Evolutionary conservation across 2,329 filamentous ascomycete species (phyloP), one percentile per base, ranked within the genome.

Genomic region (Colletotrichum limetticola): DNA sequence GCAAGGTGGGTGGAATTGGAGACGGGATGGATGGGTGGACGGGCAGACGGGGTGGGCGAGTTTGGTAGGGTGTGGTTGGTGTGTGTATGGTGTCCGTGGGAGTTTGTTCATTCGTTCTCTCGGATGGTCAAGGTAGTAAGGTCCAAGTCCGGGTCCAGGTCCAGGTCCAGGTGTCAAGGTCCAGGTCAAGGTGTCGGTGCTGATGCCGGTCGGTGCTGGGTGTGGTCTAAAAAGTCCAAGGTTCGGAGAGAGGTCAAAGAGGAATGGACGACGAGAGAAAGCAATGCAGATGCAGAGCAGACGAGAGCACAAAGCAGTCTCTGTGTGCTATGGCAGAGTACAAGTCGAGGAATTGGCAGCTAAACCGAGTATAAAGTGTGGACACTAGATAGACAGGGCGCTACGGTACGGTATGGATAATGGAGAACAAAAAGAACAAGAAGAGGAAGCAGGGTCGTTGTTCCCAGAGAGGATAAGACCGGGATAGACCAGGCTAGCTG

Each of bases 1-100:
- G 63, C 28, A 57, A 61, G 53, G 59, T 66, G 32, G 35, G 24
- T 65, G 64, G 64, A 57, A 68, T 60, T 62, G 68, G 57, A 61
- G 70, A 60, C 57, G 42, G 42, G 56, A 55, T 66, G 60, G 66
- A 52, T 46, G 37, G 64, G 55, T 24, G 66, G 66, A 52, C 26
- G 57, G 49, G 37, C 9, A 59, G 56, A 35, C n/a, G 30, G 57
- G 60, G 60, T 63, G 24, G 56, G 26, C 42, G 35, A 28, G 26
- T 30, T 42, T 22, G 37, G 22, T 32, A 26, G n/a, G 42, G 42
- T 30, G 60, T 9, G 46, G 37, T 19, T 46, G 14, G 16, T 19
- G 42, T 28, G 42, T 30, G 59, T 14, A 30, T 37, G 30, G 46
- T 37, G 30, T 37, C 30, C 46, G n/a, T 37, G 62, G 49, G 52